Percentiles rank a stretch among this genome's conserved stretches.
Conservation (phyloP, 805 yeast species). For the Saturnispora galanensis region DNA sequence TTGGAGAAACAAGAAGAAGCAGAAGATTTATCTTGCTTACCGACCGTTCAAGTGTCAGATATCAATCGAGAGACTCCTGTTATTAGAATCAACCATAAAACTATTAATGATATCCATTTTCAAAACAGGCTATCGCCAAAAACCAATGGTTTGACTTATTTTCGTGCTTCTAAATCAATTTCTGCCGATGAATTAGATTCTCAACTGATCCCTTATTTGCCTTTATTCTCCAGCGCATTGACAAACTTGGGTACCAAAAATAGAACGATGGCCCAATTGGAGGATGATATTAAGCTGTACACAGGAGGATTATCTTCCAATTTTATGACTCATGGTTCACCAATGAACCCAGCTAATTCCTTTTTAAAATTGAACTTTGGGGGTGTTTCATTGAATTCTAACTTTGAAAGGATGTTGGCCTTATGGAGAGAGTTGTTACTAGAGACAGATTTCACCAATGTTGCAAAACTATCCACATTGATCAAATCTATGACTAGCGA, state of each 20-base stretch:
- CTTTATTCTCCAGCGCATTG: constrained; percentile 69
- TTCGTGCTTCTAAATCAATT: constrained; percentile 56
- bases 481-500: constrained; percentile 69
- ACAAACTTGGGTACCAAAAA: constrained; percentile 77
- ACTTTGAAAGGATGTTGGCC: constrained; percentile 48
- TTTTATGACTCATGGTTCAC: constrained; percentile 45
- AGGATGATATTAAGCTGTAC: constrained; percentile 67
- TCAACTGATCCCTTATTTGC: constrained; percentile 57
- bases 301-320: constrained; percentile 82
- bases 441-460: constrained; percentile 56
- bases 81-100: constrained; percentile 26
- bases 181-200: constrained; percentile 41
- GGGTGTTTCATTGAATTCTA: constrained; percentile 64
- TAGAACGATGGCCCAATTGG: constrained; percentile 69
- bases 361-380: constrained; percentile 45
- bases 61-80: constrained; percentile 50
- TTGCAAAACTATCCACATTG: constrained; percentile 62
- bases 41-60: constrained; percentile 66
- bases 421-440: constrained; percentile 61
- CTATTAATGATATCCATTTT: constrained; percentile 12
- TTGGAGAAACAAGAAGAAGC: constrained; percentile 53
- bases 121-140: constrained; percentile 27
- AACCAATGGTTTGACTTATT: constrained; percentile 75
- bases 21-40: constrained; percentile 73
- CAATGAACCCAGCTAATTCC: constrained; percentile 37